phyloP scores from a whole-genome alignment of 768 basidiomycete genomes.

The Phlegmacium glaucopus region DNA sequence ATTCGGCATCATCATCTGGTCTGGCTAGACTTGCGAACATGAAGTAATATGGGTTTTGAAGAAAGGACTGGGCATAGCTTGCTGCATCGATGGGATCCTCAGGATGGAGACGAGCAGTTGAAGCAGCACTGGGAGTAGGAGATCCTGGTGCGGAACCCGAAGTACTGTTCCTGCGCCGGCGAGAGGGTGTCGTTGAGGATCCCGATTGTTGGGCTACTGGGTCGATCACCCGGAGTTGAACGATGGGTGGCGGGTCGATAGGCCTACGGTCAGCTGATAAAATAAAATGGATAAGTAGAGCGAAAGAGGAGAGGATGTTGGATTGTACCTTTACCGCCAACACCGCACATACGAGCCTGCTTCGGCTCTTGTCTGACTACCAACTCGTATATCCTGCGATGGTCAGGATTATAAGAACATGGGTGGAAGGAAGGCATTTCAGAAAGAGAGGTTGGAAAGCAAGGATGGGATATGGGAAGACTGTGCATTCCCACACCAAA shows the following conservation, averaged over 20 bases:
- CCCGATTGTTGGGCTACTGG: slow-evolving; percentile 29
- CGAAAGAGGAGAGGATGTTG: neutral
- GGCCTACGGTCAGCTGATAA: slow-evolving; percentile 84
- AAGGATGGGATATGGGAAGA: slow-evolving; percentile 1
- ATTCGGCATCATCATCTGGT: slow-evolving; percentile 83
- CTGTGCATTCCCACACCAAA: neutral
- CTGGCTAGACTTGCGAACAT: slow-evolving; percentile 92
- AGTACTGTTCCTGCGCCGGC: slow-evolving; percentile 18
- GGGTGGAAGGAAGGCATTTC: slow-evolving; percentile 20
- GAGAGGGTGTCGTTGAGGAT: slow-evolving; percentile 1
- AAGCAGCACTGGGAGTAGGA: slow-evolving; percentile 17
- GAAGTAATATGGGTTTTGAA: slow-evolving; percentile 94
- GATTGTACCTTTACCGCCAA: slow-evolving; percentile 66
- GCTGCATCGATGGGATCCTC: slow-evolving; percentile 28
- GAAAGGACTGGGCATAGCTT: slow-evolving; percentile 56
- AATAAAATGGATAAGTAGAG: neutral
- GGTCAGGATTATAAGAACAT: slow-evolving; percentile 17
- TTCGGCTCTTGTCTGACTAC: slow-evolving; percentile 88
- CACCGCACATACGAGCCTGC: slow-evolving; percentile 88
- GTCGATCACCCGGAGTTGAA: slow-evolving; percentile 89
- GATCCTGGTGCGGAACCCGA: slow-evolving; percentile 15
- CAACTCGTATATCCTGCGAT: slow-evolving; percentile 76
- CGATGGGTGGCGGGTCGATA: slow-evolving; percentile 94
- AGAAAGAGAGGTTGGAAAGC: neutral
- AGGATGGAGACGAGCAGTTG: slow-evolving; percentile 10